These are phyloP conservation scores for Ampelomyces quisqualis DNA, from an alignment of 2,329 filamentous ascomycete genomes.

Conservation along the genomic window DNA sequence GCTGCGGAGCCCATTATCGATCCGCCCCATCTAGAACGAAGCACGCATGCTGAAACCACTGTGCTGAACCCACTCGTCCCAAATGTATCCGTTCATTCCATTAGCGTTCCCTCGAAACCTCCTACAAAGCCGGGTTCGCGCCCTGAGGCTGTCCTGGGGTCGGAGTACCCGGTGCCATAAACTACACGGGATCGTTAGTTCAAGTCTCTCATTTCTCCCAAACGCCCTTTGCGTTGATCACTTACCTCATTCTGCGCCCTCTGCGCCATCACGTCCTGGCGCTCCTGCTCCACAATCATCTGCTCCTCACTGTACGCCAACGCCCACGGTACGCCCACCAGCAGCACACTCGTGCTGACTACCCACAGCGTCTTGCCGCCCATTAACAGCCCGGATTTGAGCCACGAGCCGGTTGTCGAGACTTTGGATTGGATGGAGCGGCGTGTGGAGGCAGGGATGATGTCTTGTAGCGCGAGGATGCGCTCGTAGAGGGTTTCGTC, in stretches of 20 bases:
- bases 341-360: conserved; percentile 81
- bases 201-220: not conserved
- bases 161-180: conserved; percentile 37
- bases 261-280: conserved; percentile 95
- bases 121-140: conserved; percentile 42
- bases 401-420: conserved; percentile 56
- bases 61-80: conserved; percentile 3
- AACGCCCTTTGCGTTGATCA: not conserved
- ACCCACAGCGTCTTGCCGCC: conserved; percentile 89
- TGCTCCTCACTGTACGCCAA: conserved; percentile 94
- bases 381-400: conserved; percentile 65
- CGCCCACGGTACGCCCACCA: conserved; percentile 91
- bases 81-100: conserved; percentile 1
- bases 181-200: conserved; percentile 24
- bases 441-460: conserved; percentile 77
- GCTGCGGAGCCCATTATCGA: no score
- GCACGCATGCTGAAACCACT: not conserved
- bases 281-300: conserved; percentile 95
- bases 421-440: conserved; percentile 51
- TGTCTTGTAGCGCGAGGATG: conserved; percentile 70
- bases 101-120: no score
- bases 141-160: conserved; percentile 25
- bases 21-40: no score
- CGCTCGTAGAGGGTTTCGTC: conserved; percentile 59
- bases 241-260: conserved; percentile 71